A percentile compares a stretch with the other conserved stretches of the same genome.
phyloP scores from a whole-genome alignment of 352 stramenopile genomes.

The Pythium aristosporum region DNA sequence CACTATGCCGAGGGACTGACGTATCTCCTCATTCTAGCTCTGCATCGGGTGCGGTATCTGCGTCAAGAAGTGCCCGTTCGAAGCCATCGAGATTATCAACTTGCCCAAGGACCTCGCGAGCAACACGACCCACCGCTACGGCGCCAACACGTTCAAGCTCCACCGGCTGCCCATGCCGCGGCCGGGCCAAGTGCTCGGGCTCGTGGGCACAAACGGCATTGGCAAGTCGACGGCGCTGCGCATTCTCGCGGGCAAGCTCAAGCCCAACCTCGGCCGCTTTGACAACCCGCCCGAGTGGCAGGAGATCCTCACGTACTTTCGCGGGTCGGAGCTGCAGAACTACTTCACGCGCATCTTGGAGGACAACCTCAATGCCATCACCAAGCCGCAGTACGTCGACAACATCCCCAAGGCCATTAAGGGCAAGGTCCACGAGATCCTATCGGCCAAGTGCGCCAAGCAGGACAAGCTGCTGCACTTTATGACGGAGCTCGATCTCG shows the following conservation, averaged over 20 bases:
- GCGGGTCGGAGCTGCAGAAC: constrained; percentile 97
- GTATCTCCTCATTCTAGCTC: constrained; percentile 56
- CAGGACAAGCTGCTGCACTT: constrained; percentile 80
- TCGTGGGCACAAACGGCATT: constrained; percentile 99
- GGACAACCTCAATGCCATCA: constrained; percentile 99
- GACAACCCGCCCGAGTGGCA: constrained; percentile 98
- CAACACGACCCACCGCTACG: constrained; percentile 99
- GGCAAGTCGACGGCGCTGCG: constrained; percentile 99
- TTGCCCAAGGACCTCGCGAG: constrained; percentile 98
- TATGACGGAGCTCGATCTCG: constrained; percentile 93
- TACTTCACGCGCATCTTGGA: constrained; percentile 99
- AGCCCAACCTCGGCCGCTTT: constrained; percentile 98
- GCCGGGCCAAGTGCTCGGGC: constrained; percentile 96
- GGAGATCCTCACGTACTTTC: constrained; percentile 99
- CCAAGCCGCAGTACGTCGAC: constrained; percentile 99
- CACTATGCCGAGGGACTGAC: constrained; percentile 17
- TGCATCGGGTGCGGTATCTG: constrained; percentile 99
- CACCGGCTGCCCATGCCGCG: constrained; percentile 98
- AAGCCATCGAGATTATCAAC: constrained; percentile 99
- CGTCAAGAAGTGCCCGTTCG: constrained; percentile 99
- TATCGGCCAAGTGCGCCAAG: constrained; percentile 93
- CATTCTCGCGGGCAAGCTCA: constrained; percentile 98
- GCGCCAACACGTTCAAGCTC: constrained; percentile 99
- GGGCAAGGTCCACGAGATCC: constrained; percentile 93
- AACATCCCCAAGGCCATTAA: constrained; percentile 98